A percentile compares a stretch with the other conserved stretches of the same genome.
These are phyloP conservation scores for Penicillium odoratum DNA, from an alignment of 495 filamentous ascomycete genomes.

Conservation along the genomic window DNA sequence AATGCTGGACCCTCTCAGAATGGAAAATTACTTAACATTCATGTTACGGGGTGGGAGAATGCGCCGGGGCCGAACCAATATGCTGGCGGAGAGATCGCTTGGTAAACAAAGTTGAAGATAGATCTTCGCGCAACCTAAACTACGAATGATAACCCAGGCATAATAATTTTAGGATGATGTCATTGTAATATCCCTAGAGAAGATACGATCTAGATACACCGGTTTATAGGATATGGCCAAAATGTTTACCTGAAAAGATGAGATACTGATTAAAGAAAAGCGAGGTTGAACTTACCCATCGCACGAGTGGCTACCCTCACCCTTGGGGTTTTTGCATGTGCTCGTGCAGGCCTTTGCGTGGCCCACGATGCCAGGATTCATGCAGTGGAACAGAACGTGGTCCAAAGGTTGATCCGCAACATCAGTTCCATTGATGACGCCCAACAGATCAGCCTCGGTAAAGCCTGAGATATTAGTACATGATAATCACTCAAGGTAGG, in stretches of 20 bases:
- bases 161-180: not conserved
- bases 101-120: not conserved
- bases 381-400: constrained; percentile 41
- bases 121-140: not conserved
- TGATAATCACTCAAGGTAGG: not conserved
- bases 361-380: constrained; percentile 39
- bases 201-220: not conserved
- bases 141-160: not conserved
- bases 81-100: not conserved
- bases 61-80: constrained; percentile 34
- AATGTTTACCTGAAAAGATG: not conserved
- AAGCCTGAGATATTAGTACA: constrained; percentile 26
- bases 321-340: constrained; percentile 31
- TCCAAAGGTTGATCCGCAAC: constrained; percentile 31
- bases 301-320: constrained; percentile 40
- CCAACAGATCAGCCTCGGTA: constrained; percentile 34
- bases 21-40: constrained; percentile 48
- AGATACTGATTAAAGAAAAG: not conserved
- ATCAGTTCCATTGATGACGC: constrained; percentile 33
- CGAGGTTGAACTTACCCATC: constrained; percentile 18
- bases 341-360: constrained; percentile 37
- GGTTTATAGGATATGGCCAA: not conserved
- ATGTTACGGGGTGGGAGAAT: constrained; percentile 45
- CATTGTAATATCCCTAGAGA: not conserved
- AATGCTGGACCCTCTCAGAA: constrained; percentile 36